Conservation (phyloP, 2,329 filamentous ascomycete genomes). For the Sarocladium brachiariae region DNA sequence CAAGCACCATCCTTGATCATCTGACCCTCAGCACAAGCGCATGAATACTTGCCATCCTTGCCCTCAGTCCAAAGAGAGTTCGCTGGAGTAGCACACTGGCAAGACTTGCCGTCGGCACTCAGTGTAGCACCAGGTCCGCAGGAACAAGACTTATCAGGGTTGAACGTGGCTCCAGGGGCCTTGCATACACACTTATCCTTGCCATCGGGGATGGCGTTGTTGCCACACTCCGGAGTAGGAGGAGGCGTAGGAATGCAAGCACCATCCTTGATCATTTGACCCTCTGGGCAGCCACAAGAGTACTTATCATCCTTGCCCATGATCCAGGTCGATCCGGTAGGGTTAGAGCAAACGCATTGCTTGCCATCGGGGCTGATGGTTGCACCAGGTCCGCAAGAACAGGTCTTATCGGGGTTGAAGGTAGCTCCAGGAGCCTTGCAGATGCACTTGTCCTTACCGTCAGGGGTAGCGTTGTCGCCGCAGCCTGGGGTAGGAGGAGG, state of each 20-base stretch:
- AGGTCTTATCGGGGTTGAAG: not conserved
- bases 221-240: too few species aligned
- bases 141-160: not conserved
- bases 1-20: not conserved
- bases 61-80: not conserved
- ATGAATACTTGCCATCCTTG: not conserved
- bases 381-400: not conserved
- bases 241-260: too few species aligned
- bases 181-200: too few species aligned
- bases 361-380: slow-evolving; percentile 3
- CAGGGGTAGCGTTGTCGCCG: not conserved
- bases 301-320: not conserved
- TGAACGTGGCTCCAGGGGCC: too few species aligned
- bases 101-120: not conserved
- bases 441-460: not conserved
- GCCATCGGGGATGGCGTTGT: too few species aligned
- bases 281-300: not conserved
- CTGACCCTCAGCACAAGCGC: not conserved
- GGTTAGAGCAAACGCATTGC: slow-evolving; percentile 5
- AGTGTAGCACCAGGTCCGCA: not conserved
- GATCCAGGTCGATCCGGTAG: not conserved
- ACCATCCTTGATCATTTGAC: not conserved
- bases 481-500: not conserved
- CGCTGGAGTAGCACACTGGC: not conserved
- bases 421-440: not conserved